Base-by-base conservation (phyloP, 2,329 filamentous ascomycete genomes). In the Aspergillus viridinutans region DNA sequence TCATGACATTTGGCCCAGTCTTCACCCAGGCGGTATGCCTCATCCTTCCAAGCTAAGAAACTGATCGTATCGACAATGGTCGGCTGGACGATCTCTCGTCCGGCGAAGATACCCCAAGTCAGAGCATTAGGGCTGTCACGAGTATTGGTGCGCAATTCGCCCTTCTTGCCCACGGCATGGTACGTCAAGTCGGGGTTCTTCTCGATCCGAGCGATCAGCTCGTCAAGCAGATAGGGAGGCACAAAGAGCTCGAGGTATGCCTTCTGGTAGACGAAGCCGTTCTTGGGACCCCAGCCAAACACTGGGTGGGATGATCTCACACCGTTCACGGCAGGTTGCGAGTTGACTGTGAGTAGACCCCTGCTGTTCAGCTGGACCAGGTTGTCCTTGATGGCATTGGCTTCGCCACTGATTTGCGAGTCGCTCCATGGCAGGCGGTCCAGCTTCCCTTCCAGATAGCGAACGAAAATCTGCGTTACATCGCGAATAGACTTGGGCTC, bases 41-140 rank as follows among this genome's bases (percentile, higher is more conserved):
- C 94, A 66, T 99, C 94, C 77, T 96, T 96, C 94, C 94, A 99
- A 2, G 94, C 94, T 54, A 99, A 80, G 83, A 99, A 99, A 73
- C 90, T 96, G 72, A 99, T 88, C 20, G 90, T 95, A 78, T 99
- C 94, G 53, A 99, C 94, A 67, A 99, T 97, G n/a, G 94, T 99
- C 14, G 94, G 94, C 75, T 99, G 94, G n/a, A 99, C 92, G 70
- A 99, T 97, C 76, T 99, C 94, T 74, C 97, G 96, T 57, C 94
- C 94, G 0, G 94, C 93, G 79, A 97, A 99, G 35, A 99, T 95
- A 75, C 94, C 94, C 94, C 94, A 99, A 1, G 94, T 99, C 51
- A 99, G 90, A n/a, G 94, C 94, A 68, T 99, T 99, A 40, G 94
- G 94, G 5, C 91, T 90, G 23, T 86, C 85, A 8, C 87, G 86